Base-by-base conservation (phyloP, 73 alveolate genomes). In the Paramecium sexaurelia region DNA sequence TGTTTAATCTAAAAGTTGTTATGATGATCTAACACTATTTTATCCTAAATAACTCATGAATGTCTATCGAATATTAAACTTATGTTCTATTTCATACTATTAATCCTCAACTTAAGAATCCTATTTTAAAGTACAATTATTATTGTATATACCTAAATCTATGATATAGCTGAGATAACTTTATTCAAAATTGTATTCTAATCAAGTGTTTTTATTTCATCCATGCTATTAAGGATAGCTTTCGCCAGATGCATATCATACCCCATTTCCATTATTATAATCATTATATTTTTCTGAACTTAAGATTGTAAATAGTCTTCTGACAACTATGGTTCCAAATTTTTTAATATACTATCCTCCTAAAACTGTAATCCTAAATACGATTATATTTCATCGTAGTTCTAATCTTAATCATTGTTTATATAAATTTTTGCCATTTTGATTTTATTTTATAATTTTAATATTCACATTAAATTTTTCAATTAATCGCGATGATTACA, bases 1-100 rank as follows among this genome's bases (percentile, higher is more conserved):
- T 5, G 32, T 51, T n/a, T 15, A 10, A 17, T 2, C 5, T 6
- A 51, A 7, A 19, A 22, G 17, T 19, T 27, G 11, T 24, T 29
- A 35, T 17, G 33, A 29, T 61, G 15, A 22, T 57, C 20, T 61
- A 11, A 10, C 9, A 27, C 33, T 51, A 1, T 51, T 51, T 7
- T 29, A 40, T 86, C 37, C 92, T 22, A 66, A 13, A 8, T 66
- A 66, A 66, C 84, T 66, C 84, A 66, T 66, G 3, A 66, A 5
- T 9, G 8, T 33, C 45, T n/a, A n/a, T n/a, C n/a, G n/a, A n/a
- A n/a, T n/a, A n/a, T n/a, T n/a, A n/a, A n/a, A n/a, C n/a, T n/a
- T 13, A 36, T 33, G 87, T 35, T 73, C 9, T 32, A 7, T 32
- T n/a, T 37, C 15, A n/a, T n/a, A n/a, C n/a, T n/a, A n/a, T n/a